Evolutionary conservation across 805 yeast genomes (phyloP).

Genomic region (Myxozyma geophila): DNA sequence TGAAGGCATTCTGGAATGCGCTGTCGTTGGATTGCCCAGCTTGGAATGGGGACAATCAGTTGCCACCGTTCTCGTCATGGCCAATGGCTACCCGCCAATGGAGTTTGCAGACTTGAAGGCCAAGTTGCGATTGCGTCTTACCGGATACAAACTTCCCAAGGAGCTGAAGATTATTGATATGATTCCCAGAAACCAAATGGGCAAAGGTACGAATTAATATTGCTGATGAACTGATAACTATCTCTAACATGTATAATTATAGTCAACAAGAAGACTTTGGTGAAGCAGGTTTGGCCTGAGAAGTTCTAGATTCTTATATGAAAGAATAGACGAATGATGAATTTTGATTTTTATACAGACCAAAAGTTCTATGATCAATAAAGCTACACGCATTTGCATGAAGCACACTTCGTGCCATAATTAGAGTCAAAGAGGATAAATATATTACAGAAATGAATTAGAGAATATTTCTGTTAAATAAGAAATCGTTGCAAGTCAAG

Average conservation of each 20-base stretch:
- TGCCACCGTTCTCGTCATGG: constrained; percentile 41
- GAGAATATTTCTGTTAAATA: too few species aligned
- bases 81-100: constrained; percentile 28
- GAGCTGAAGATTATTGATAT: constrained; percentile 40
- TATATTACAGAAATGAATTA: too few species aligned
- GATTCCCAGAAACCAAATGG: constrained; percentile 47
- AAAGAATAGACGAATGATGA: background rate
- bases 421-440: too few species aligned
- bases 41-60: constrained; percentile 46
- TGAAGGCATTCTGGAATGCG: constrained; percentile 41
- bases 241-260: background rate
- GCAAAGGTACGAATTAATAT: constrained; percentile 38
- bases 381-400: too few species aligned
- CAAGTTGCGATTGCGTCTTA: constrained; percentile 37
- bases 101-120: constrained; percentile 37
- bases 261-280: constrained; percentile 44
- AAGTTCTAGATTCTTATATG: constrained; percentile 15
- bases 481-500: too few species aligned
- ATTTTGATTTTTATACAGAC: too few species aligned
- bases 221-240: background rate
- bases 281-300: constrained; percentile 38
- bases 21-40: constrained; percentile 44
- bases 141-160: constrained; percentile 45
- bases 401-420: too few species aligned
- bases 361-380: too few species aligned